These are phyloP conservation scores for Colletotrichum spinosum DNA, from an alignment of 2,329 filamentous ascomycete genomes.

Conservation along the genomic window DNA sequence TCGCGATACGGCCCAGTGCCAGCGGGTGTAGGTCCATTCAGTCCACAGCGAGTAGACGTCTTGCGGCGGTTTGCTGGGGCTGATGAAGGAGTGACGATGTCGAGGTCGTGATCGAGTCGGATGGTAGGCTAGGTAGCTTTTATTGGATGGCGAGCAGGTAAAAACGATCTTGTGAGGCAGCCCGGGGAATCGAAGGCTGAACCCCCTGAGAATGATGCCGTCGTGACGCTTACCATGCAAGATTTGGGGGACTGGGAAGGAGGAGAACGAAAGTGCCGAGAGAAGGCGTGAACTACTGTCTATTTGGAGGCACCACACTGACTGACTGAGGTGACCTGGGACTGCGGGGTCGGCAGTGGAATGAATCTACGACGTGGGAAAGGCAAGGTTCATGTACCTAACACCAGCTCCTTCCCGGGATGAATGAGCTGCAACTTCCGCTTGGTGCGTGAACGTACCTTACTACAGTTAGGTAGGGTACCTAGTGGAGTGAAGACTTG, in stretches of 20 bases:
- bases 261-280: conserved; percentile 9
- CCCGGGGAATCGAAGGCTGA: conserved; percentile 40
- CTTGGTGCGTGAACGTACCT: no score
- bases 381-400: conserved; percentile 23
- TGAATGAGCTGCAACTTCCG: no score
- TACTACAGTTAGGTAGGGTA: no score
- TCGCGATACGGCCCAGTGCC: conserved; percentile 59
- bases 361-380: conserved; percentile 20
- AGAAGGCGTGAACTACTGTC: conserved; percentile 27
- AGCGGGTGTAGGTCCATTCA: conserved; percentile 36
- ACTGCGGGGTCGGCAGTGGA: conserved; percentile 37
- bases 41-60: conserved; percentile 19
- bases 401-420: not conserved
- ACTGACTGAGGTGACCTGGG: not conserved
- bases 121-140: no score
- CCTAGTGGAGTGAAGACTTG: not conserved
- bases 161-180: conserved; percentile 4
- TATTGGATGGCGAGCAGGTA: not conserved
- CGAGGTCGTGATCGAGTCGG: conserved; percentile 5
- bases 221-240: conserved; percentile 36
- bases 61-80: conserved; percentile 9
- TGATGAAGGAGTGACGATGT: conserved; percentile 18
- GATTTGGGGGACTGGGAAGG: conserved; percentile 23
- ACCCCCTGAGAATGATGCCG: conserved; percentile 36
- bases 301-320: conserved; percentile 8